Evolutionary conservation across 805 yeast species (phyloP), one percentile per base, ranked within the genome.

Genomic region (Candida nanaspora): DNA sequence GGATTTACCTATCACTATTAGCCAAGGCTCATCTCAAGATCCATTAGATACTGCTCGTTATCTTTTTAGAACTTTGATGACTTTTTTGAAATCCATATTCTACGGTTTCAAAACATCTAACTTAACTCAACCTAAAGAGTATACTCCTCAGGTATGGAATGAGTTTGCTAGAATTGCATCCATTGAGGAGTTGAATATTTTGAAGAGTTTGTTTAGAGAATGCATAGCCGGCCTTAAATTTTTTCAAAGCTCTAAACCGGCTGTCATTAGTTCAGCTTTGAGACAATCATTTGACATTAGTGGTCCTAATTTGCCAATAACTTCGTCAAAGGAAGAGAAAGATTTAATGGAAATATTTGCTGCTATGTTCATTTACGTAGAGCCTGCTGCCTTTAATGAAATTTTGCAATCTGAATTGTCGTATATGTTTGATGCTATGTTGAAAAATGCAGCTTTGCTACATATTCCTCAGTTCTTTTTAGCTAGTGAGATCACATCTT

Each of bases 271-370:
- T 39, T 51, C 58, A n/a, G 60, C 56, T 29, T 46, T 58, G 46
- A 61, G 49, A 40, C 61, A 55, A 42, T 50, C 63, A 3, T 80
- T 80, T 55, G 85, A 84, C 44, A 73, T 84, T 2, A 76, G 83
- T 14, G 91, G 88, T 8, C 91, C 95, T 5, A 82, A 82, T 43
- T 62, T 86, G 30, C 95, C 96, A 4, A 84, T 86, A 11, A 78
- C 89, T 1, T 85, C 94, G 0, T 80, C 95, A 1, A 88, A 87
- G 50, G 98, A 91, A 54, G 96, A 89, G 43, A 87, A 89, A 51
- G 98, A 93, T 52, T 67, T 89, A 43, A 88, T 93, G 96, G 98
- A 94, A 55, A 82, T 88, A 3, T 78, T 93, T 57, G 96, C 96
- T 0, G 83, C 95, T 1, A 86, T 93, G 51, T 93, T 87, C 61